A percentile compares a stretch with the other conserved stretches of the same genome.
Evolutionary conservation across 371 early-diverging fungal genomes (phyloP).

Genomic region (Mortierella sp.): DNA sequence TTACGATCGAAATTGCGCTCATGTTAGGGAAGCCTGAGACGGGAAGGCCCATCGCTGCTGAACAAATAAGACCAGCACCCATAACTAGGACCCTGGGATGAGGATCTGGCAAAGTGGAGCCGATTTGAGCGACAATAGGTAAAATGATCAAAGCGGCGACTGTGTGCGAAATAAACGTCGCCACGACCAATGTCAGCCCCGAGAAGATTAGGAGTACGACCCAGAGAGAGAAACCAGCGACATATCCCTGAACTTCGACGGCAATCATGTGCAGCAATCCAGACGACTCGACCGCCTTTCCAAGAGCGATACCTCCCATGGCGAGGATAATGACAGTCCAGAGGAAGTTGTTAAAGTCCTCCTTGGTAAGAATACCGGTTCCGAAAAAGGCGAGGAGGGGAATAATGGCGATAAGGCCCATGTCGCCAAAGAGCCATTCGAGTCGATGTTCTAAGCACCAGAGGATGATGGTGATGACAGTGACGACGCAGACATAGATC

Average conservation of each 20-base stretch:
- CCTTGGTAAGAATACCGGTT: slow-evolving; percentile 90
- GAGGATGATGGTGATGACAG: slow-evolving; percentile 79
- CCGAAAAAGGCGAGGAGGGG: slow-evolving; percentile 95
- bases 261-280: slow-evolving; percentile 89
- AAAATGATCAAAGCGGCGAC: slow-evolving; percentile 91
- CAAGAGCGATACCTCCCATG: slow-evolving; percentile 94
- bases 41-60: slow-evolving; percentile 94
- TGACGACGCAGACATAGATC: slow-evolving; percentile 75
- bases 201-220: slow-evolving; percentile 78
- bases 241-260: slow-evolving; percentile 68
- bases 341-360: slow-evolving; percentile 93
- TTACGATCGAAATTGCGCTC: slow-evolving; percentile 92
- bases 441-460: slow-evolving; percentile 90
- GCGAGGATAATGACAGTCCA: slow-evolving; percentile 97
- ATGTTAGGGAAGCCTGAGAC: slow-evolving; percentile 97
- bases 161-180: slow-evolving; percentile 96
- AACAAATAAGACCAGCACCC: slow-evolving; percentile 87
- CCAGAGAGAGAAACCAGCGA: slow-evolving; percentile 77
- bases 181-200: slow-evolving; percentile 76
- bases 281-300: slow-evolving; percentile 90
- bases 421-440: slow-evolving; percentile 85
- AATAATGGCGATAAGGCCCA: slow-evolving; percentile 92
- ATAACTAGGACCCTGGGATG: slow-evolving; percentile 93
- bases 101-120: slow-evolving; percentile 80
- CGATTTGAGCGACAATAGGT: slow-evolving; percentile 86